Base-by-base conservation (phyloP, 2,329 filamentous ascomycete species). In the Exserohilum turcica region DNA sequence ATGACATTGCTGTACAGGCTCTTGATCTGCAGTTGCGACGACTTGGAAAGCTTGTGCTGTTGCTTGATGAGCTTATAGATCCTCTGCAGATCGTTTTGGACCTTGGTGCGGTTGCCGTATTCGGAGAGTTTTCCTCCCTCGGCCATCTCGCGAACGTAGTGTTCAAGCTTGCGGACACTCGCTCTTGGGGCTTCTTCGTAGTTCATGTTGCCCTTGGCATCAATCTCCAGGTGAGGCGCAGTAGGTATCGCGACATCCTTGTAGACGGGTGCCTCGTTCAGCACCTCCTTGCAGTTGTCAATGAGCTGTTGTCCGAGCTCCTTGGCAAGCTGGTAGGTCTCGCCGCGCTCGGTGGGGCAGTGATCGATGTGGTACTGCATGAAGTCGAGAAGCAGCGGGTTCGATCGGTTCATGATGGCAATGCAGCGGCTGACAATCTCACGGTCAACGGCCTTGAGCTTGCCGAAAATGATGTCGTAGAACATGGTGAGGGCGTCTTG, bases 301-400 rank as follows among this genome's bases (percentile, higher is more conserved):
- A 99, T 96, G 48, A 99, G 87, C 78, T 95, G 90, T 71, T 90
- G 83, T 31, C 91, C 93, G 19, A 99, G 88, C 76, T 94, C 87
- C 80, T 99, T 96, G 37, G 94, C 94, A n/a, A 99, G 86, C 78
- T 94, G 85, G 78, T 99, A 99, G 1, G 94, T 99, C 79, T 99
- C 94, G 54, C 94, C 94, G 44, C 93, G 89, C 72, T 99, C 92
- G 0, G 92, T 92, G 0, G 94, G 94, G 79, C 93, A 97, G 80
- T 97, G 94, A 70, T 99, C 94, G 70, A 99, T 99, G 79, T 99
- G 94, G 69, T 99, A 97, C 74, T 99, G 94, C 94, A 99, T 99
- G 78, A 97, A 99, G 66, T 99, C 93, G 53, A 99, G 84, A 1
- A 99, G 86, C 31, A 91, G 89, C 2, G 94, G 94, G 74, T 97